A percentile compares a stretch with the other conserved stretches of the same genome.
These are phyloP conservation scores for Leishmania lainsoni DNA, from an alignment of 208 protist genomes.

Conservation along the genomic window DNA sequence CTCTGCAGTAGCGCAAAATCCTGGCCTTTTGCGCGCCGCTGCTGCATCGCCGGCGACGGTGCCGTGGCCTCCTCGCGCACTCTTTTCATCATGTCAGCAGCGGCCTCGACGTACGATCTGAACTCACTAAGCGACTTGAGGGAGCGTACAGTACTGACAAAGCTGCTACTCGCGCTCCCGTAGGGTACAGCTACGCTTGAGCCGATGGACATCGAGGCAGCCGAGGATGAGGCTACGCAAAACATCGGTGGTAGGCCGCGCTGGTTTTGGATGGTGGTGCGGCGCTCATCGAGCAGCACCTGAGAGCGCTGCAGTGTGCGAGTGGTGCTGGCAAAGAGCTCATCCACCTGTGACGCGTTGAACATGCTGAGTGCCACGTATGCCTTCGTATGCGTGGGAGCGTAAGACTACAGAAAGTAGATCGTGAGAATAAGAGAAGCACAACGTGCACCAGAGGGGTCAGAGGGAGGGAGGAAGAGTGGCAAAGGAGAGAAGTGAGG, in stretches of 20 bases:
- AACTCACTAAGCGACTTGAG: constrained; percentile 30
- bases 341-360: constrained; percentile 43
- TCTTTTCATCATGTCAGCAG: constrained; percentile 34
- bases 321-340: constrained; percentile 50
- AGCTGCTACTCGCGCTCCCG: constrained; percentile 23
- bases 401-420: background rate
- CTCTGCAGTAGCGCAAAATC: constrained; percentile 54
- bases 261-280: constrained; percentile 3
- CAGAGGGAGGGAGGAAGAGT: background rate
- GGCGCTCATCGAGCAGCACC: constrained; percentile 55
- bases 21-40: constrained; percentile 36
- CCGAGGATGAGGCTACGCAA: constrained; percentile 2
- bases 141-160: constrained; percentile 19
- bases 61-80: constrained; percentile 31
- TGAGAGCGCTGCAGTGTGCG: constrained; percentile 48
- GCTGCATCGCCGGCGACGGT: constrained; percentile 45
- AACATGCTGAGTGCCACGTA: constrained; percentile 41
- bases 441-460: background rate
- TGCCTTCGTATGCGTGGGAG: background rate
- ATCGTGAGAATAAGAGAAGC: background rate
- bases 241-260: constrained; percentile 14
- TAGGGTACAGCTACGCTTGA: background rate
- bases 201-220: constrained; percentile 5
- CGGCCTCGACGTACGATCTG: constrained; percentile 48
- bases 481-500: background rate